Percentiles rank a stretch among this genome's conserved stretches.
Conservation (phyloP, 495 filamentous ascomycete species). For the Cenococcum geophilum region DNA sequence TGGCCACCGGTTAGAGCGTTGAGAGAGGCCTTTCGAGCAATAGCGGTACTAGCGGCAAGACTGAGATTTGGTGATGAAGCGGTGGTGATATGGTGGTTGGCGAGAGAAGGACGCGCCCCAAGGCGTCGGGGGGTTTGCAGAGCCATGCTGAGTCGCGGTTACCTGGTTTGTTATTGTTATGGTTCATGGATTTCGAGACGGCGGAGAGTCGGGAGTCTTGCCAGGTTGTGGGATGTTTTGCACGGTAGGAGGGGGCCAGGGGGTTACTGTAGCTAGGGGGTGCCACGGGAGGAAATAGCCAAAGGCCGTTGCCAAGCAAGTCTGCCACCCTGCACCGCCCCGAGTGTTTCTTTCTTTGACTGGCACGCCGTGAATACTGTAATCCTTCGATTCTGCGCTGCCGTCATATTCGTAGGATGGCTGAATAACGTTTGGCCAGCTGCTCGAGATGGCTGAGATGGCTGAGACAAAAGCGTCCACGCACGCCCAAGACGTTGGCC, state of each 20-base stretch:
- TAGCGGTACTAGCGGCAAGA: conserved; percentile 40
- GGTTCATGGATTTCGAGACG: conserved; percentile 11
- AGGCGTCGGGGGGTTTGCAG: conserved; percentile 43
- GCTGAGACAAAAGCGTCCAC: too few species aligned
- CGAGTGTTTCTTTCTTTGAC: too few species aligned
- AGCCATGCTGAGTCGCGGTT: conserved; percentile 26
- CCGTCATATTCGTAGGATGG: too few species aligned
- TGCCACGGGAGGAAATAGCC: background rate
- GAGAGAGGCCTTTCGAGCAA: conserved; percentile 61
- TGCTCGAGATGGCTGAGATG: too few species aligned
- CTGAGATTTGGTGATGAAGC: conserved; percentile 54
- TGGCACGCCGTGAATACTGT: too few species aligned
- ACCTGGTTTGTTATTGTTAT: conserved; percentile 14
- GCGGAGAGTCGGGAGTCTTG: background rate
- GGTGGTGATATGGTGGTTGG: conserved; percentile 44
- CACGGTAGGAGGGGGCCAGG: background rate
- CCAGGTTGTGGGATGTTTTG: conserved; percentile 2
- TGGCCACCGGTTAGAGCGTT: conserved; percentile 55
- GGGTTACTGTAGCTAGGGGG: too few species aligned
- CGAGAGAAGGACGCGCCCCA: conserved; percentile 40
- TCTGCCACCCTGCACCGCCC: too few species aligned
- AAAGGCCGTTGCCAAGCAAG: too few species aligned
- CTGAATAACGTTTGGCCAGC: too few species aligned
- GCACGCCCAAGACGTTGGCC: too few species aligned
- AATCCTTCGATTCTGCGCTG: too few species aligned